A percentile compares a stretch with the other conserved stretches of the same genome.
Evolutionary conservation across 371 early-diverging fungal genomes (phyloP).

Genomic region (Nematocida homosporus): DNA sequence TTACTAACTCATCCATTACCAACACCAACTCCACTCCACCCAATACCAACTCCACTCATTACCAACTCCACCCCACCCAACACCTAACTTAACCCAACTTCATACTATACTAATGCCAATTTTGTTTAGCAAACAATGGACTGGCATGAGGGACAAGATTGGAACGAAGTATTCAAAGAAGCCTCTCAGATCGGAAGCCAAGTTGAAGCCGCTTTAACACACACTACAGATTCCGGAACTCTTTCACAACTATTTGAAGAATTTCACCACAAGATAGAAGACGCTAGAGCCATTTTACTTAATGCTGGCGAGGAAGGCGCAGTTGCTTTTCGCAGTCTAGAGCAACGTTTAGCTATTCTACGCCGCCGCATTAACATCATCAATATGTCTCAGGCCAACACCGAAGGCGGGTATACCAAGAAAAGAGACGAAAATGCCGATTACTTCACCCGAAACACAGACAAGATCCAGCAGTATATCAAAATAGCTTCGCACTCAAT

Average conservation of each 20-base stretch:
- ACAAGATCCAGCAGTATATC: constrained; percentile 47
- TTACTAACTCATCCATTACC: no score
- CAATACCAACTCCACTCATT: no score
- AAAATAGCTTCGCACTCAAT: constrained; percentile 52
- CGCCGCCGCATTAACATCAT: not conserved
- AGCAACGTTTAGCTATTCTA: not conserved
- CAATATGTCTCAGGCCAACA: not conserved
- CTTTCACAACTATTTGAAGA: not conserved
- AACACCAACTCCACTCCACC: no score
- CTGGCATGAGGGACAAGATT: not conserved
- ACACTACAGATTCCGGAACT: not conserved
- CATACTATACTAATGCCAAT: constrained; percentile 38
- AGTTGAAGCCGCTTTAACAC: not conserved
- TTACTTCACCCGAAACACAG: constrained; percentile 30
- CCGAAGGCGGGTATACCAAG: not conserved
- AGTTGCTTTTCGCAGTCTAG: not conserved
- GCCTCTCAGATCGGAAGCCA: not conserved
- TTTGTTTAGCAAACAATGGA: constrained; percentile 12
- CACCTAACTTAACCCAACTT: no score
- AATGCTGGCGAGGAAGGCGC: not conserved
- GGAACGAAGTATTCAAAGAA: not conserved
- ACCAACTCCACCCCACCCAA: no score
- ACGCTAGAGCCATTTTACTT: not conserved
- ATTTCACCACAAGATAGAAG: not conserved
- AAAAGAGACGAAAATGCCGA: constrained; percentile 1